Percentiles rank a stretch among this genome's conserved stretches.
Conservation (phyloP, 192 early-diverging fungal species). For the Coemansia reversa region DNA sequence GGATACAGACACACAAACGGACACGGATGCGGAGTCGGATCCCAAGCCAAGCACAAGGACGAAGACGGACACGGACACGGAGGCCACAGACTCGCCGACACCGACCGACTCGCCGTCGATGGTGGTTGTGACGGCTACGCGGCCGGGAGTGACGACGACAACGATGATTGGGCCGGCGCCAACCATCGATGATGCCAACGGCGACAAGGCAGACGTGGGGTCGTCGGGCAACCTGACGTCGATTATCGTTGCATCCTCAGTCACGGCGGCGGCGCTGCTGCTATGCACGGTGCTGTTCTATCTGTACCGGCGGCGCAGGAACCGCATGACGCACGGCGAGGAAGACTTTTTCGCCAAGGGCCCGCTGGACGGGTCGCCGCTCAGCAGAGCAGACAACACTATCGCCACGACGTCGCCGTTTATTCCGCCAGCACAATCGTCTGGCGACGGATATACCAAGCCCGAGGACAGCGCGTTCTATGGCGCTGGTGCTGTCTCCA, state of each 20-base stretch:
- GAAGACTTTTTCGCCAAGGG: constrained; percentile 40
- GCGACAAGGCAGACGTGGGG: constrained; percentile 48
- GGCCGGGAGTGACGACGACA: constrained; percentile 29
- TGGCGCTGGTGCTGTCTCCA: not conserved
- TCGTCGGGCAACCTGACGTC: constrained; percentile 39
- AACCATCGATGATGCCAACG: constrained; percentile 44
- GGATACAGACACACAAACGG: too few species aligned
- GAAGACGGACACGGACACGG: constrained; percentile 1
- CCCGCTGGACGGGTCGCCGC: constrained; percentile 10
- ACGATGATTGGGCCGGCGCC: constrained; percentile 26
- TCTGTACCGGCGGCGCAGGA: constrained; percentile 30
- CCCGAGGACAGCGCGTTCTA: constrained; percentile 10
- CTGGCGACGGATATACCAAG: constrained; percentile 36
- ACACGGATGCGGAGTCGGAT: not conserved
- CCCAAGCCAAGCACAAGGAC: constrained; percentile 1
- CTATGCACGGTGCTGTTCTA: constrained; percentile 36
- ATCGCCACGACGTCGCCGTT: constrained; percentile 25
- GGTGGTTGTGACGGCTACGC: constrained; percentile 41
- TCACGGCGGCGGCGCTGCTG: constrained; percentile 36
- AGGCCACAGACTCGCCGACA: constrained; percentile 12
- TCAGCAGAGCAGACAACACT: constrained; percentile 12
- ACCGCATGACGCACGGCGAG: constrained; percentile 24
- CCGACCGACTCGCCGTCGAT: constrained; percentile 10
- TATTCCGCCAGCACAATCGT: constrained; percentile 15
- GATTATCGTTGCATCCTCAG: constrained; percentile 36